A percentile compares a stretch with the other conserved stretches of the same genome.
phyloP scores from a whole-genome alignment of 2,329 filamentous ascomycete genomes.

The Acephala macrosclerotiorum region DNA sequence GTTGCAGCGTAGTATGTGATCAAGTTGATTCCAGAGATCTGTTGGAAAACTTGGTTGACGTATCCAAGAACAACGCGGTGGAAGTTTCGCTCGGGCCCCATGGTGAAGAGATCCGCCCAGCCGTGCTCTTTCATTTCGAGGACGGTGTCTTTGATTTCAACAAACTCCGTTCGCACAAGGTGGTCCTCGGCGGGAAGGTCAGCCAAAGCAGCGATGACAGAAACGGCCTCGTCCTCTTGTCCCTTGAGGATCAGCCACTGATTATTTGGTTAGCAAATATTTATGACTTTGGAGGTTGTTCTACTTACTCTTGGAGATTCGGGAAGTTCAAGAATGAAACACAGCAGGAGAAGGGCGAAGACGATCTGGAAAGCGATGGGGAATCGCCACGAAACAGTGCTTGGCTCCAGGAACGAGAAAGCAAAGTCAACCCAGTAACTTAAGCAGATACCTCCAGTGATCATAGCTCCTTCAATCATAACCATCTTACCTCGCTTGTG shows the following conservation, averaged over 20 bases:
- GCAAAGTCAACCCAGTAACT: slow-evolving; percentile 69
- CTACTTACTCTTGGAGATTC: slow-evolving; percentile 52
- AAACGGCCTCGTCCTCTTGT: slow-evolving; percentile 52
- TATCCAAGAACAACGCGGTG: slow-evolving; percentile 60
- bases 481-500: slow-evolving; percentile 67
- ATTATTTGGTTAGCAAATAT: background rate
- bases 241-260: slow-evolving; percentile 53
- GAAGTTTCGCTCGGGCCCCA: slow-evolving; percentile 59
- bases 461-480: slow-evolving; percentile 66
- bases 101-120: slow-evolving; percentile 55
- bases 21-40: slow-evolving; percentile 51
- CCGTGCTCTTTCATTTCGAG: slow-evolving; percentile 55
- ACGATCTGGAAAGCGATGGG: slow-evolving; percentile 64
- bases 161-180: slow-evolving; percentile 61
- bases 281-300: background rate
- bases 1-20: slow-evolving; percentile 57
- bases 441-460: slow-evolving; percentile 63
- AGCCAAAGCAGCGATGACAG: slow-evolving; percentile 52
- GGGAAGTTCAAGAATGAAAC: slow-evolving; percentile 59
- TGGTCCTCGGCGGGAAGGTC: slow-evolving; percentile 54
- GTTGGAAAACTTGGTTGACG: slow-evolving; percentile 59
- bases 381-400: slow-evolving; percentile 64
- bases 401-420: slow-evolving; percentile 57
- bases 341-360: slow-evolving; percentile 65
- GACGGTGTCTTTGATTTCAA: slow-evolving; percentile 66